Conservation (phyloP, 768 basidiomycete species). For the Kwoniella mangroviensis region DNA sequence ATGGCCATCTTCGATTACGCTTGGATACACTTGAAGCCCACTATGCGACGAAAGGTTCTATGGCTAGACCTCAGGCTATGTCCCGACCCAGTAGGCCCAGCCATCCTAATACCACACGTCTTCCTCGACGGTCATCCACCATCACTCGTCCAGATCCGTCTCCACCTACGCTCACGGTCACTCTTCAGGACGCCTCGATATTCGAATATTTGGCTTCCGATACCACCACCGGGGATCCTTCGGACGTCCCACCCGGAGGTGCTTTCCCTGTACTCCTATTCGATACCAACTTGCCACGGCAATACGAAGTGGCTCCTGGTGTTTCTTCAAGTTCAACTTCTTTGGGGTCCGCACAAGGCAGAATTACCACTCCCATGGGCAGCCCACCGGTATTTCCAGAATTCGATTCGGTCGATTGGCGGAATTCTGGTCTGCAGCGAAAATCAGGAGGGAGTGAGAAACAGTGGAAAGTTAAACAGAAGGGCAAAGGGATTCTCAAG, state of each 20-base stretch:
- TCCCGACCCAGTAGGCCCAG: slow-evolving; percentile 13
- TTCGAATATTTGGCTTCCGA: slow-evolving; percentile 49
- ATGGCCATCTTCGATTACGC: slow-evolving; percentile 45
- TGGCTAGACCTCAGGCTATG: not conserved
- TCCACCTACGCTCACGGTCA: slow-evolving; percentile 19
- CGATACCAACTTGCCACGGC: slow-evolving; percentile 69
- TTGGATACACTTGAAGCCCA: slow-evolving; percentile 35
- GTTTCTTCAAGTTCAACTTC: not conserved
- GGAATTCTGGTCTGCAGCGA: slow-evolving; percentile 39
- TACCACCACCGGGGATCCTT: slow-evolving; percentile 18
- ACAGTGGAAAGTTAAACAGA: slow-evolving; percentile 48
- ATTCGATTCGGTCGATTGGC: slow-evolving; percentile 52
- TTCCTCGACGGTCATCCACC: slow-evolving; percentile 21
- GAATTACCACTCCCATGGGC: not conserved
- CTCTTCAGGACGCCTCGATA: slow-evolving; percentile 41
- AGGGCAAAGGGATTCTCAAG: slow-evolving; percentile 43
- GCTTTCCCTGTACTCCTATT: slow-evolving; percentile 70
- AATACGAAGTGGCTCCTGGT: slow-evolving; percentile 61
- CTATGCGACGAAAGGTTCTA: slow-evolving; percentile 28
- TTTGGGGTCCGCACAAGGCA: too few relatives aligned
- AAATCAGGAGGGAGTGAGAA: slow-evolving; percentile 42
- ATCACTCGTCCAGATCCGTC: slow-evolving; percentile 15
- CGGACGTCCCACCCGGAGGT: slow-evolving; percentile 42
- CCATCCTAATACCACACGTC: not conserved
- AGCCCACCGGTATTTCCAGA: slow-evolving; percentile 39